Base-by-base conservation (phyloP, 1,139 yeast species). In the Candida sp. region DNA sequence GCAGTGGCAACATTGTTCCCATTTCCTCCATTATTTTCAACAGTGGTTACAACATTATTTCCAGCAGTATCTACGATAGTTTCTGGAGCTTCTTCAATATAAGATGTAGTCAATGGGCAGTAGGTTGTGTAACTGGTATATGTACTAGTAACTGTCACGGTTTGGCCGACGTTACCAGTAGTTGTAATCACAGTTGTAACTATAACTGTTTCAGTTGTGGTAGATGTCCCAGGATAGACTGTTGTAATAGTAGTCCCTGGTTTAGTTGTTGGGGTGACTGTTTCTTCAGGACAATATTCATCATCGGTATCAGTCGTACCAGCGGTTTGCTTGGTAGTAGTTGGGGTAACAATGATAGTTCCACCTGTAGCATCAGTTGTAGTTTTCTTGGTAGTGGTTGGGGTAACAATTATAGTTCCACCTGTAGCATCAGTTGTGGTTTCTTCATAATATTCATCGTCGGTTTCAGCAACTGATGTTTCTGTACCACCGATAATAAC, bases 91-190 rank as follows among this genome's bases (percentile, higher is more conserved):
- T 25, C 11, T 25, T 25, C 11, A 7, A 25, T 7, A 11, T 25
- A 11, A 11, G 11, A 7, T 8, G 29, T 25, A 25, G 29, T 43
- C 45, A 33, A 41, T 22, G 48, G 51, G 27, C 38, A 46, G 34
- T 40, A 44, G 19, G 54, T 51, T 9, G 40, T 43, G 25, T 53
- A 49, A 34, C 43, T 41, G 23, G 46, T 40, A 23, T 47, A 38
- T 4, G 49, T 44, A 9, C 46, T 41, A 21, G 57, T 52, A 5
- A 48, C 45, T 6, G 52, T 50, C 22, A 39, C 36, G 8, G 43
- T 32, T n/a, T 42, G 34, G 11, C 49, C 47, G 21, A 45, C 46
- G 21, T 9, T 38, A 15, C 37, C 43, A 30, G 46, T 46, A n/a
- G 53, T 46, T 2, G 49, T 45, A 4, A 32, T 32, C 11, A 25